These are phyloP conservation scores for Cutaneotrichosporon cyanovorans DNA, from an alignment of 1,284 basidiomycete species.

Conservation along the genomic window DNA sequence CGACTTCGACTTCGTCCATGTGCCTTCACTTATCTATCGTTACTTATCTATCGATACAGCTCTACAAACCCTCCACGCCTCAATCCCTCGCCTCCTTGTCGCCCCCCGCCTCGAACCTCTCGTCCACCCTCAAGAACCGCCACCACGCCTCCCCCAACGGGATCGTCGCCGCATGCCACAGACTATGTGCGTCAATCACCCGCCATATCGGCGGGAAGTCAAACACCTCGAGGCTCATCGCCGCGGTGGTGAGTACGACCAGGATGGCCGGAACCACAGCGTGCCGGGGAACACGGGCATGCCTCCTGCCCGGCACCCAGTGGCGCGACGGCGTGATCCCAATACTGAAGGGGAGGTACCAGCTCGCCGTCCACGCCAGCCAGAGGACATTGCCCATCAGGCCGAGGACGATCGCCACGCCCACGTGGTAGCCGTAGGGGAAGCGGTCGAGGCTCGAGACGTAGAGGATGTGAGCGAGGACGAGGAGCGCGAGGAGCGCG, in stretches of 20 bases:
- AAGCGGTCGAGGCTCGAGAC: constrained; percentile 61
- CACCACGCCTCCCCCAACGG: constrained; percentile 81
- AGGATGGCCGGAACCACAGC: constrained; percentile 53
- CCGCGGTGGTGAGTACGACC: constrained; percentile 63
- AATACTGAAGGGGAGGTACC: constrained; percentile 47
- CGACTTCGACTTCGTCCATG: constrained; percentile 28
- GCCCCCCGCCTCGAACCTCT: background rate
- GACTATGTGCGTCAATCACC: constrained; percentile 81
- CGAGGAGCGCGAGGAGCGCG: constrained; percentile 21
- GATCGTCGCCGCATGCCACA: constrained; percentile 88
- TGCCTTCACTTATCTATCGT: no score
- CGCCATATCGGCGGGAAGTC: constrained; percentile 79
- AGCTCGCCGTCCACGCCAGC: constrained; percentile 59
- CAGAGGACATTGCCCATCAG: constrained; percentile 67
- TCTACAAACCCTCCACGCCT: background rate
- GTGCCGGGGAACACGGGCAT: constrained; percentile 31
- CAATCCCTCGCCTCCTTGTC: background rate
- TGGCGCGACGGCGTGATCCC: constrained; percentile 17
- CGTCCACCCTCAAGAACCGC: constrained; percentile 50
- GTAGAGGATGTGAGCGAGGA: constrained; percentile 40
- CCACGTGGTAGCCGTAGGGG: constrained; percentile 93
- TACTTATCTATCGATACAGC: background rate
- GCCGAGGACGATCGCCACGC: constrained; percentile 73
- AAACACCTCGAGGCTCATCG: constrained; percentile 77
- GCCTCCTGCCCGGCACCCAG: no score